Evolutionary conservation across 2,329 filamentous ascomycete genomes (phyloP).

Genomic region (Epichloe festucae): DNA sequence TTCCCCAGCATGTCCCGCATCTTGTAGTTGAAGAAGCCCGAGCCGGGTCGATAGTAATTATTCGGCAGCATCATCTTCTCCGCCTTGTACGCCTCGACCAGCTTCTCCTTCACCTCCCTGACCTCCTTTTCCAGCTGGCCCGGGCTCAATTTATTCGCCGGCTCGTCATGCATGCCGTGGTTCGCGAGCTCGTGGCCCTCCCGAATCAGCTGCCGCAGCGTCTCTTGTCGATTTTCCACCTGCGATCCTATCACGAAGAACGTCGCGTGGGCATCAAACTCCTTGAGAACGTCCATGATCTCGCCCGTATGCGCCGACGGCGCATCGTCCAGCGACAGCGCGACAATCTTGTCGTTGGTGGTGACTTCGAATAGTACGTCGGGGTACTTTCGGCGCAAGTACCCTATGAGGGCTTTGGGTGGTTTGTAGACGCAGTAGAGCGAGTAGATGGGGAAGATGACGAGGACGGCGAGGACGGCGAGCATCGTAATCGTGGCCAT

Average conservation of each 20-base stretch:
- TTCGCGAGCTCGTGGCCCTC: slow-evolving; percentile 65
- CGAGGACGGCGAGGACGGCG: slow-evolving; percentile 20
- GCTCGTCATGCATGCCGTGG: slow-evolving; percentile 81
- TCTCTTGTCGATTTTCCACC: slow-evolving; percentile 41
- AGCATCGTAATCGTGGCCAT: slow-evolving; percentile 41
- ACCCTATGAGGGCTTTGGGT: slow-evolving; percentile 54
- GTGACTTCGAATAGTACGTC: slow-evolving; percentile 64
- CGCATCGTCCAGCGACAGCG: slow-evolving; percentile 77
- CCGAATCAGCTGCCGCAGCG: slow-evolving; percentile 44
- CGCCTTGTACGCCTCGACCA: slow-evolving; percentile 43
- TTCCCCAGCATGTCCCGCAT: slow-evolving; percentile 50
- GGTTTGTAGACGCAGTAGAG: slow-evolving; percentile 73
- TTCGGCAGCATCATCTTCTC: slow-evolving; percentile 31
- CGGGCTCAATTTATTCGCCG: slow-evolving; percentile 48
- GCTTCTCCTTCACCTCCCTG: slow-evolving; percentile 44
- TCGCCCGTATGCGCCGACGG: slow-evolving; percentile 59
- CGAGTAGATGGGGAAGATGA: slow-evolving; percentile 26
- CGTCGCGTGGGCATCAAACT: slow-evolving; percentile 59
- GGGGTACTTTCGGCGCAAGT: slow-evolving; percentile 59
- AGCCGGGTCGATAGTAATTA: slow-evolving; percentile 71
- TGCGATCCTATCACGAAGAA: slow-evolving; percentile 84
- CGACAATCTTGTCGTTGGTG: slow-evolving; percentile 51
- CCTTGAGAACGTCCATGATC: slow-evolving; percentile 55
- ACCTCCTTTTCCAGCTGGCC: slow-evolving; percentile 51
- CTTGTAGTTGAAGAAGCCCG: slow-evolving; percentile 62